phyloP scores from a whole-genome alignment of 495 filamentous ascomycete species.

The Penicillium taxi region DNA sequence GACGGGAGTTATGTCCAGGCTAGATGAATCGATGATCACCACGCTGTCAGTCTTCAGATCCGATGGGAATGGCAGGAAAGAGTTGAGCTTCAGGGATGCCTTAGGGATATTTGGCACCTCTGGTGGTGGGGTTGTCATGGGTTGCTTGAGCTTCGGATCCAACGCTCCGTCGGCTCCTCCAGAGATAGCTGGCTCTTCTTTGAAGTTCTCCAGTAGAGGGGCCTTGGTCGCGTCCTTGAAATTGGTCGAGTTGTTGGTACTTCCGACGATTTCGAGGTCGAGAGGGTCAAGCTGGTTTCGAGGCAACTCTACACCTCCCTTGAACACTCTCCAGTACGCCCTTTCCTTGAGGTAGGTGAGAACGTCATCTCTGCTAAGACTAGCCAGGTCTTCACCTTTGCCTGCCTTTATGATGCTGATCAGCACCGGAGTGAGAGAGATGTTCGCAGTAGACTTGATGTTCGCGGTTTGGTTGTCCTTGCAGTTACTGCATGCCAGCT shows the following conservation, averaged over 20 bases:
- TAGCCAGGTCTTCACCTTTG: background rate
- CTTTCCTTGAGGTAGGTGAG: slow-evolving; percentile 3
- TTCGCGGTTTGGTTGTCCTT: slow-evolving; percentile 1
- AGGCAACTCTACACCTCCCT: slow-evolving; percentile 2
- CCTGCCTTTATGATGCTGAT: slow-evolving; percentile 4
- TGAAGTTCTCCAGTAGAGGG: slow-evolving; percentile 5
- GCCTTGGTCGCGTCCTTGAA: slow-evolving; percentile 5
- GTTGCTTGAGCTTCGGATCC: slow-evolving; percentile 5
- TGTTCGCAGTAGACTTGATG: slow-evolving; percentile 2
- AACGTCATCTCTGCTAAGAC: slow-evolving; percentile 3
- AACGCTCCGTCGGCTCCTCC: slow-evolving; percentile 6
- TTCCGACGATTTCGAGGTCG: slow-evolving; percentile 9
- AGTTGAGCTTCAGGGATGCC: slow-evolving; percentile 1
- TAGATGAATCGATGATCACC: slow-evolving; percentile 3
- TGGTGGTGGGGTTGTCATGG: background rate
- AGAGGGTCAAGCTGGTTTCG: slow-evolving; percentile 1
- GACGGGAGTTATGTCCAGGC: background rate
- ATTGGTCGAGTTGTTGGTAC: slow-evolving; percentile 4
- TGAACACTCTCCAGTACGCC: slow-evolving; percentile 9
- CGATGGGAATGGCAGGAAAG: slow-evolving; percentile 1
- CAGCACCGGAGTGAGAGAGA: slow-evolving; percentile 8
- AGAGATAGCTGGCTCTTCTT: slow-evolving; percentile 5
- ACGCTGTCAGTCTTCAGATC: slow-evolving; percentile 1
- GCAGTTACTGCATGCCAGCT: slow-evolving; percentile 8
- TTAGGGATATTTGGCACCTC: background rate